These are phyloP conservation scores for Panicum virgatum DNA, from an alignment of 202 grass and related monocot species.

Conservation along the genomic window DNA sequence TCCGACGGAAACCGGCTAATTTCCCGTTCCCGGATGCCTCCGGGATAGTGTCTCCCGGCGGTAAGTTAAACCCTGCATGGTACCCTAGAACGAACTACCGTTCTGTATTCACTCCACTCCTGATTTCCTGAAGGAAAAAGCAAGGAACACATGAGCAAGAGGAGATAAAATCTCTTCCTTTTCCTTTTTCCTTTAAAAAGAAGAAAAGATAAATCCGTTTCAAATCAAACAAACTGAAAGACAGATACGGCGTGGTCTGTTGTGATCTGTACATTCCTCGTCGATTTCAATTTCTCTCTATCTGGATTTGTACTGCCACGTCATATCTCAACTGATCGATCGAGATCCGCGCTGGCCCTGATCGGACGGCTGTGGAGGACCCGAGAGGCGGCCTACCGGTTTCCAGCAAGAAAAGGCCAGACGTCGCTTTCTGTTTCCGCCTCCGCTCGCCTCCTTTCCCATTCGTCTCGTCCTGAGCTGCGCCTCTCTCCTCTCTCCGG, in stretches of 20 bases:
- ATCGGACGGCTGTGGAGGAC: neutral
- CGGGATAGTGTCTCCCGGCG: too few relatives aligned
- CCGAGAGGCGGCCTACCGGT: constrained; percentile 1
- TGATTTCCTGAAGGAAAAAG: too few relatives aligned
- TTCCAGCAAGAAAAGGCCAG: constrained; percentile 2
- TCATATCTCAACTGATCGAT: neutral
- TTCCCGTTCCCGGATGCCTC: too few relatives aligned
- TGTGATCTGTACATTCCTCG: neutral
- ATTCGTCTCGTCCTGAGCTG: neutral
- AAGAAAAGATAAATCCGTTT: too few relatives aligned
- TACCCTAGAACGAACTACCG: neutral
- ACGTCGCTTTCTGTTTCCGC: constrained; percentile 43
- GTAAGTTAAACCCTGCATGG: too few relatives aligned
- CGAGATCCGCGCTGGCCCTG: neutral
- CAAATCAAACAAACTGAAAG: neutral
- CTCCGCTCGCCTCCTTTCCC: constrained; percentile 14
- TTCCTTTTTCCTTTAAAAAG: too few relatives aligned
- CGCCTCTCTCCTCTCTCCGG: neutral
- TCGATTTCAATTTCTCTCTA: neutral
- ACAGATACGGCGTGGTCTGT: neutral
- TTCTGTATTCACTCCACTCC: neutral
- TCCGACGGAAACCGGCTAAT: too few relatives aligned
- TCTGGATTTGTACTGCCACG: neutral
- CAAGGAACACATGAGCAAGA: neutral
- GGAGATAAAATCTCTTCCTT: too few relatives aligned